Evolutionary conservation across 179 eudicot species (phyloP).

Genomic region (Sideroxylon spinosum): DNA sequence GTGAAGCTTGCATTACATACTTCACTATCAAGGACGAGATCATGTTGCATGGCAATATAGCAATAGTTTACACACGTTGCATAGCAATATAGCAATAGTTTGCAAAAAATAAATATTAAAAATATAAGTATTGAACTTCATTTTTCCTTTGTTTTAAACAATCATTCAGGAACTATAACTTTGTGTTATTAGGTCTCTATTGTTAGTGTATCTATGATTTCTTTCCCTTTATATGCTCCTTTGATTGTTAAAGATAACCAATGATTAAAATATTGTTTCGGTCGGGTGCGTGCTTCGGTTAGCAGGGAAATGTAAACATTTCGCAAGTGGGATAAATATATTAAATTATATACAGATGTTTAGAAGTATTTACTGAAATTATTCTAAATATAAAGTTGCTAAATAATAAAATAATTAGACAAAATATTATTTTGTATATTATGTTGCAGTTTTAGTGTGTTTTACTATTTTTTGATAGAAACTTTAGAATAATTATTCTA

Average conservation of each 20-base stretch:
- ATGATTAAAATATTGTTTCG: neutral
- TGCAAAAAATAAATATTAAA: neutral
- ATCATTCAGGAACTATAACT: neutral
- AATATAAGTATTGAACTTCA: neutral
- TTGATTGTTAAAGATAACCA: neutral
- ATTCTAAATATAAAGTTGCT: too few relatives aligned
- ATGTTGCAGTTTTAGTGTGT: too few relatives aligned
- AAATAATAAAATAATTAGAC: too few relatives aligned
- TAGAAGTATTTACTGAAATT: too few relatives aligned
- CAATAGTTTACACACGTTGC: neutral
- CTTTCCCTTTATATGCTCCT: neutral
- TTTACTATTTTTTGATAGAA: too few relatives aligned
- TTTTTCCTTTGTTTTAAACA: neutral
- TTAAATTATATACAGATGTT: too few relatives aligned
- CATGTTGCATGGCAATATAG: neutral
- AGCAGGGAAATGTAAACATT: too few relatives aligned
- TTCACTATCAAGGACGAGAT: neutral
- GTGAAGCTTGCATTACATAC: neutral
- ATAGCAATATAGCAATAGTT: neutral
- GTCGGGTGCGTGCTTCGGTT: too few relatives aligned
- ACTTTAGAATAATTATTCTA: too few relatives aligned
- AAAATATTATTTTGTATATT: too few relatives aligned
- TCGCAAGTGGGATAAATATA: too few relatives aligned
- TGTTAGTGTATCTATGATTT: neutral
- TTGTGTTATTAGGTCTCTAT: neutral